Conservation (phyloP, 1,139 yeast genomes). For the Taiozyma sp. region DNA sequence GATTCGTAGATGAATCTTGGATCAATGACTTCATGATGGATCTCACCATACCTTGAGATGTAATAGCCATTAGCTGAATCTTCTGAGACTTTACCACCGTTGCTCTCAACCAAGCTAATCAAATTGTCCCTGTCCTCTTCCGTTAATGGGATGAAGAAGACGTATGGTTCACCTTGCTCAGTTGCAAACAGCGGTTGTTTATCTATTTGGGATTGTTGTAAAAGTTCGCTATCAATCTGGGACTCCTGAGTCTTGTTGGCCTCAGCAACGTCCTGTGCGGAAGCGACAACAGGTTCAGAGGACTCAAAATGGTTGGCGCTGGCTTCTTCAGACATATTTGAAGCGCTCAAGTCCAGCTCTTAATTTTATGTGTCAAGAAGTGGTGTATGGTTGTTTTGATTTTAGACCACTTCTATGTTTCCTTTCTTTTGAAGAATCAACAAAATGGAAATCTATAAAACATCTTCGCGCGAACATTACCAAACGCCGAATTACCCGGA, state of each 20-base stretch:
- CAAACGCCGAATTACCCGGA: no score
- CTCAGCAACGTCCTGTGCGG: background rate
- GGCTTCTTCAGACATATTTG: background rate
- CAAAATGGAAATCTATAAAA: background rate
- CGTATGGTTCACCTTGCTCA: constrained; percentile 9
- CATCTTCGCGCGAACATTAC: background rate
- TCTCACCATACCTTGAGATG: constrained; percentile 18
- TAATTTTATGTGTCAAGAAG: background rate
- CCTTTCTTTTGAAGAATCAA: no score
- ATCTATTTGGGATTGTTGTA: constrained; percentile 1
- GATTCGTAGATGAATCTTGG: constrained; percentile 25
- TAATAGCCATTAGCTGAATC: constrained; percentile 11
- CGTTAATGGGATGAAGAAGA: constrained; percentile 19
- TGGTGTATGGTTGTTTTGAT: background rate
- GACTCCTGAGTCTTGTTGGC: constrained; percentile 2
- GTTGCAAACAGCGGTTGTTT: constrained; percentile 7
- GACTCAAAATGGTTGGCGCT: background rate
- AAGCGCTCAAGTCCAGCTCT: background rate
- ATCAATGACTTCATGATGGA: constrained; percentile 14
- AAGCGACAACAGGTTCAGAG: background rate
- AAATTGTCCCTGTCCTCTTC: constrained; percentile 18
- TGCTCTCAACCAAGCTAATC: constrained; percentile 9
- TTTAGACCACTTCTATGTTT: no score
- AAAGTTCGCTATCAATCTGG: constrained; percentile 11
- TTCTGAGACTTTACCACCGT: constrained; percentile 23